phyloP scores from a whole-genome alignment of 495 filamentous ascomycete species.

The Tetracladium setigerum region DNA sequence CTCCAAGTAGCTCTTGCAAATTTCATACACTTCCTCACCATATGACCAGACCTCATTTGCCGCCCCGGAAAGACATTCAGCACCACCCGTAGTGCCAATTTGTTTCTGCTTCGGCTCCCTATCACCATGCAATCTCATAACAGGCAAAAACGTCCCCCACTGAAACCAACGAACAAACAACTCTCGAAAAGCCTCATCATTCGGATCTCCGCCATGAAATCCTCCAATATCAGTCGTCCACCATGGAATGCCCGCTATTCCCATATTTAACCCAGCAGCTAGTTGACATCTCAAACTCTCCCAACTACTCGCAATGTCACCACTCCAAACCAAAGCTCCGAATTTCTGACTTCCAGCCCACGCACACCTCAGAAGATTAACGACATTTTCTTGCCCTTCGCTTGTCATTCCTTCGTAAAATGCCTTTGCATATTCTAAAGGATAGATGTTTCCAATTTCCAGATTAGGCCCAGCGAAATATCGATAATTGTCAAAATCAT shows the following conservation, averaged over 20 bases:
- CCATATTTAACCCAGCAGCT: slow-evolving; percentile 50
- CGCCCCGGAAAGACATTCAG: slow-evolving; percentile 30
- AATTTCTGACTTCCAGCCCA: slow-evolving; percentile 54
- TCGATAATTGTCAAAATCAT: slow-evolving; percentile 52
- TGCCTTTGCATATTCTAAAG: slow-evolving; percentile 42
- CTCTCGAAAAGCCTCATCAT: slow-evolving; percentile 45
- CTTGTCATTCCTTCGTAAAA: slow-evolving; percentile 49
- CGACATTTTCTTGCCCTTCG: slow-evolving; percentile 40
- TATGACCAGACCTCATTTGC: slow-evolving; percentile 55
- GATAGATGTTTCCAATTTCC: slow-evolving; percentile 48
- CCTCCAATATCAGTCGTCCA: slow-evolving; percentile 40
- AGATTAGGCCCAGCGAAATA: slow-evolving; percentile 46
- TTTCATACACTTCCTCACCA: slow-evolving; percentile 44
- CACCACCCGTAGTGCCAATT: slow-evolving; percentile 27
- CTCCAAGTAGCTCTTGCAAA: slow-evolving; percentile 46
- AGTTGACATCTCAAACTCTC: slow-evolving; percentile 45
- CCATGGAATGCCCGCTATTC: slow-evolving; percentile 48
- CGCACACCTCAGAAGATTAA: slow-evolving; percentile 50
- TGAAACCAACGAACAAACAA: slow-evolving; percentile 56
- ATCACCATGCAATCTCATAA: slow-evolving; percentile 52
- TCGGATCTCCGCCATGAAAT: slow-evolving; percentile 48
- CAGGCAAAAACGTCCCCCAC: slow-evolving; percentile 52
- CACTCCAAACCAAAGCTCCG: slow-evolving; percentile 52
- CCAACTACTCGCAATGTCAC: slow-evolving; percentile 52
- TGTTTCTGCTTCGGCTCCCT: slow-evolving; percentile 42